Conservation (phyloP, 2,329 filamentous ascomycete genomes). For the Exserohilum turcica region DNA sequence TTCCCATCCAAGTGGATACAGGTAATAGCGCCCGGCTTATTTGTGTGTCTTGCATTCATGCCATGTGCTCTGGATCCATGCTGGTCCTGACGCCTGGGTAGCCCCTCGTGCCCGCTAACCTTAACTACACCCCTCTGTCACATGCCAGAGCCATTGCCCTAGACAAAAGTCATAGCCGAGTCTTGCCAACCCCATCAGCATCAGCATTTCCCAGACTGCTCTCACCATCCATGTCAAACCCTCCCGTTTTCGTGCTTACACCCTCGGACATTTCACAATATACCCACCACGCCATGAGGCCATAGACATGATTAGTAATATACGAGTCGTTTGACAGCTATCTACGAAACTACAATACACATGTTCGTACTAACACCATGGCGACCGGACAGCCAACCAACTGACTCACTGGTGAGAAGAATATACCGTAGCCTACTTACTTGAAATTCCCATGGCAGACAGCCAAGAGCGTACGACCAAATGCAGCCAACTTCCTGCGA, state of each 20-base stretch:
- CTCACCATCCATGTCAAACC: too few relatives aligned
- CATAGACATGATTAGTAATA: neutral
- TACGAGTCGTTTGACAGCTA: neutral
- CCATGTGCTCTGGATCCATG: neutral
- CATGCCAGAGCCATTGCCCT: too few relatives aligned
- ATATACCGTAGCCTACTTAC: slow-evolving; percentile 11
- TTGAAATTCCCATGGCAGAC: neutral
- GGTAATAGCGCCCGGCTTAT: too few relatives aligned
- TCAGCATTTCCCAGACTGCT: too few relatives aligned
- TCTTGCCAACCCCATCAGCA: neutral
- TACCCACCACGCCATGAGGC: neutral
- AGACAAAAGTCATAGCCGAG: too few relatives aligned
- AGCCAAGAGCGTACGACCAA: neutral
- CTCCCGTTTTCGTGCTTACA: too few relatives aligned
- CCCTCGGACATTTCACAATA: too few relatives aligned
- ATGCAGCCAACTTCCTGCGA: neutral
- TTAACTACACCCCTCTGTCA: too few relatives aligned
- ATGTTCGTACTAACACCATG: neutral
- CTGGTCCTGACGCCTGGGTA: neutral
- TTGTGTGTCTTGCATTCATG: neutral
- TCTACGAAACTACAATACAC: slow-evolving; percentile 4
- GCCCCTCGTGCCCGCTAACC: neutral
- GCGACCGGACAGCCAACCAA: neutral
- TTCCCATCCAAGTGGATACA: too few relatives aligned
- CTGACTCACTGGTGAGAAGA: neutral